Evolutionary conservation across 75 land plant genomes (phyloP), one percentile per base, ranked within the genome.

Genomic region (Cryptomeria japonica): DNA sequence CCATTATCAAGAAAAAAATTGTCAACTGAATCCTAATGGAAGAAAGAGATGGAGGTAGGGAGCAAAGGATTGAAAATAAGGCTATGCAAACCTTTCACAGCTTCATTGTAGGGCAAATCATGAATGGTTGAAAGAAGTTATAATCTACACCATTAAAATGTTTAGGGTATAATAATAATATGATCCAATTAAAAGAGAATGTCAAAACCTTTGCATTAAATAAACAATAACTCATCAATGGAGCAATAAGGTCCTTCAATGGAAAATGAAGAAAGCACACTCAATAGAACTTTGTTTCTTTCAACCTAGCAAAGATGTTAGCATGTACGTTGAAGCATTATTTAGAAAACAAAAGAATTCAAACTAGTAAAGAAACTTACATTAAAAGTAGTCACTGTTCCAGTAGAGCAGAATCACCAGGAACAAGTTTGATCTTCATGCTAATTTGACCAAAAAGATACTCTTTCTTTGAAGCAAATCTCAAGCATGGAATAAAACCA

Each of bases 331-430:
- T 61, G 28, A 39, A 44, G 9, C 28, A 49, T 25, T 41, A 46
- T 25, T 11, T 44, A 31, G 46, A 44, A 44, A 44, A 44, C 46
- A 44, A 44, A 44, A 2, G 5, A 44, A 44, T 44, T 6, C 46
- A 44, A 44, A 44, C 46, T 44, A 44, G 16, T 34, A 55, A 22
- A 49, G 12, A 15, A 70, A 86, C 89, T 6, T 86, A 94, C 95
- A 77, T 92, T 93, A 32, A 95, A 95, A 22, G 96, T 93, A 38
- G 94, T 92, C 77, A 93, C 95, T 1, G 95, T 94, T 73, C 95
- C 95, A 0, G n/a, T n/a, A n/a, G n/a, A n/a, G 95, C 95, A 58
- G 95, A 94, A 88, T 94, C 96, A 7, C 94, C 94, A 5, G 94
- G 90, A n/a, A 95, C 47, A 73, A 95, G 93, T 90, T 95, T 95